phyloP scores from a whole-genome alignment of 2,329 filamentous ascomycete species.

The Zymoseptoria crescenta region DNA sequence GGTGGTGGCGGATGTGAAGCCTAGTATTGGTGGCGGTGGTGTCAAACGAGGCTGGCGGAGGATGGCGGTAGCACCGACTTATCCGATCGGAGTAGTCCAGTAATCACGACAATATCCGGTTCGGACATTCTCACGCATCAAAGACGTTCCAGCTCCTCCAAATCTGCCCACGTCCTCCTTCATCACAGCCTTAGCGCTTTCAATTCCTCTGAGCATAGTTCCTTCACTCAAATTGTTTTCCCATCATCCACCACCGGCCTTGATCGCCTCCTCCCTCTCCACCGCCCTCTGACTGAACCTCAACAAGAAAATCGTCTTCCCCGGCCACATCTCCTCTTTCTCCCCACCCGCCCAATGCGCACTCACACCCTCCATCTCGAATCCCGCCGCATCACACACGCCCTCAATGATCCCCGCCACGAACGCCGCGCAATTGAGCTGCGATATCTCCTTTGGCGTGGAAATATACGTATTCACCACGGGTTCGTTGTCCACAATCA shows the following conservation, averaged over 20 bases:
- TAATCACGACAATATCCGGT: constrained; percentile 1
- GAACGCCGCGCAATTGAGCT: constrained; percentile 92
- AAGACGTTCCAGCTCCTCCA: no score
- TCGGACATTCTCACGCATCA: background rate
- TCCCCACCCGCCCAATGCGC: constrained; percentile 61
- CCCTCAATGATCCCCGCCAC: constrained; percentile 94
- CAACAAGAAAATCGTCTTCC: constrained; percentile 90
- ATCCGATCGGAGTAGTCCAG: constrained; percentile 16
- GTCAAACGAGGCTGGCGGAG: constrained; percentile 11
- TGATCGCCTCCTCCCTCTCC: constrained; percentile 65
- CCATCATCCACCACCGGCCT: constrained; percentile 23
- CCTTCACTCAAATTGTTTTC: background rate
- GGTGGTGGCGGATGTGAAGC: background rate
- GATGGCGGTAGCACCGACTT: constrained; percentile 5
- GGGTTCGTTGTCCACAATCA: constrained; percentile 98
- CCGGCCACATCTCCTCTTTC: constrained; percentile 73
- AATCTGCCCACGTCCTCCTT: background rate
- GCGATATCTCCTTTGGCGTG: constrained; percentile 89
- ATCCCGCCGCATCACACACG: constrained; percentile 86
- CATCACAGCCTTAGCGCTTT: background rate
- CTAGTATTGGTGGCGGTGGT: constrained; percentile 1
- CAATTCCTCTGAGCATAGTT: background rate
- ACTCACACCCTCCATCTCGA: constrained; percentile 72
- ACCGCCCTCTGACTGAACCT: constrained; percentile 87
- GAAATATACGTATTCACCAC: constrained; percentile 90